Percentiles rank a stretch among this genome's conserved stretches.
These are phyloP conservation scores for Aspergillus sp. DNA, from an alignment of 2,329 filamentous ascomycete species.

Conservation along the genomic window DNA sequence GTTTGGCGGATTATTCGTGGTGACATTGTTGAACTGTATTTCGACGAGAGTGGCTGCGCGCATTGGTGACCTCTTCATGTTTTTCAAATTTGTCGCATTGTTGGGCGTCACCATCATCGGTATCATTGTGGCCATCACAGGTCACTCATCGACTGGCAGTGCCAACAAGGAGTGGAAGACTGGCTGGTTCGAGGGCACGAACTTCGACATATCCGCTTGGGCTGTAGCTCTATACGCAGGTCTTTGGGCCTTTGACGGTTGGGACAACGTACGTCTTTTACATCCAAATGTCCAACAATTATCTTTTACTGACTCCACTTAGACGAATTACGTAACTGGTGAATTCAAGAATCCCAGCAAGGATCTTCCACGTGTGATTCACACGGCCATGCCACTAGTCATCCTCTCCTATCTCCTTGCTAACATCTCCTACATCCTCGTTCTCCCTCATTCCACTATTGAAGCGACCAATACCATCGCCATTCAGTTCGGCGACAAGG, in stretches of 20 bases:
- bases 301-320: neutral
- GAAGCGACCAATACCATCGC: constrained; percentile 93
- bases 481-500: constrained; percentile 85
- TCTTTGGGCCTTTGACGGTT: constrained; percentile 97
- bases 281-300: neutral
- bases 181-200: constrained; percentile 87
- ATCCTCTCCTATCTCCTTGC: constrained; percentile 88
- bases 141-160: constrained; percentile 73
- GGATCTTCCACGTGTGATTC: constrained; percentile 91
- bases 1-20: constrained; percentile 69
- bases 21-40: constrained; percentile 85
- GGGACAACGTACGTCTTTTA: constrained; percentile 79
- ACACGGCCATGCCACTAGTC: constrained; percentile 93
- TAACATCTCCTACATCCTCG: constrained; percentile 92
- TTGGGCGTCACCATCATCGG: constrained; percentile 84
- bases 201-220: constrained; percentile 77
- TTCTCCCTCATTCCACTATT: constrained; percentile 77
- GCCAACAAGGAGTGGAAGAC: constrained; percentile 85
- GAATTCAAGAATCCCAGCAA: constrained; percentile 91
- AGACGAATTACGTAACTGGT: constrained; percentile 97
- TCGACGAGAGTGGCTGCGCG: constrained; percentile 86
- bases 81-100: constrained; percentile 91
- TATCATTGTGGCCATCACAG: constrained; percentile 84
- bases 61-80: constrained; percentile 91
- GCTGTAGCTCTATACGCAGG: constrained; percentile 94